These are phyloP conservation scores for Stephania cephalantha DNA, from an alignment of 164 flowering plant genomes.

Conservation along the genomic window DNA sequence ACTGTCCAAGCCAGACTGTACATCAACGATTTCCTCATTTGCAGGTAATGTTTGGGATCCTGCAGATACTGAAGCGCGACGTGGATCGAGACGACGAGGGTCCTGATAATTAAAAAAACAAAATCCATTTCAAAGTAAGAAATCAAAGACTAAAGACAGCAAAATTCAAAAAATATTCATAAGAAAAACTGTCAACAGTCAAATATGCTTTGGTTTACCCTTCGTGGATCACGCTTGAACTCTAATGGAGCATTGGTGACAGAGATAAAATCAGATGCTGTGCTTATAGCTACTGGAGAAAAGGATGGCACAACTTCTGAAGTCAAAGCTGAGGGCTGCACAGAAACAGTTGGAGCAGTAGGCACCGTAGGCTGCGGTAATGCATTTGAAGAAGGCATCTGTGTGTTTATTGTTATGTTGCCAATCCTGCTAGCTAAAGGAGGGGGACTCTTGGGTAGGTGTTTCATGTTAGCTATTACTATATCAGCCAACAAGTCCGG, in stretches of 20 bases:
- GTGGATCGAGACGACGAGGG: slow-evolving; percentile 94
- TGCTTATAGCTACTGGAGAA: slow-evolving; percentile 22
- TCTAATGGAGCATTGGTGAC: slow-evolving; percentile 39
- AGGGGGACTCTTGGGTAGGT: slow-evolving; percentile 63
- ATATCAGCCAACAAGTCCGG: slow-evolving; percentile 96
- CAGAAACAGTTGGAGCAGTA: slow-evolving; percentile 25
- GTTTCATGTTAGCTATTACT: slow-evolving; percentile 89
- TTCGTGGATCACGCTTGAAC: slow-evolving; percentile 80
- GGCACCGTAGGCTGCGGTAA: slow-evolving; percentile 31
- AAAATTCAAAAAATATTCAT: background rate
- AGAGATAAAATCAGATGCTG: slow-evolving; percentile 35
- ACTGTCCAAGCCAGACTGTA: slow-evolving; percentile 36
- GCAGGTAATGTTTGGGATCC: slow-evolving; percentile 31
- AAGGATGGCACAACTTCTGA: slow-evolving; percentile 34
- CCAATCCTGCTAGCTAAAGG: slow-evolving; percentile 46
- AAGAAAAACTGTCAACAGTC: background rate
- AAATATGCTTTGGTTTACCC: slow-evolving; percentile 42
- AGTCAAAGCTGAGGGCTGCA: slow-evolving; percentile 25
- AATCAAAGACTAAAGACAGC: background rate
- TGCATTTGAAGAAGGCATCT: slow-evolving; percentile 23
- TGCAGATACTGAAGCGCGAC: slow-evolving; percentile 44
- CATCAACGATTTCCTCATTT: slow-evolving; percentile 36
- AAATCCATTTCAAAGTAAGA: background rate
- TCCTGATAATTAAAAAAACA: slow-evolving; percentile 47
- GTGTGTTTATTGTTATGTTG: slow-evolving; percentile 28